phyloP scores from a whole-genome alignment of 2,329 filamentous ascomycete species.

The Paramyrothecium sp. region DNA sequence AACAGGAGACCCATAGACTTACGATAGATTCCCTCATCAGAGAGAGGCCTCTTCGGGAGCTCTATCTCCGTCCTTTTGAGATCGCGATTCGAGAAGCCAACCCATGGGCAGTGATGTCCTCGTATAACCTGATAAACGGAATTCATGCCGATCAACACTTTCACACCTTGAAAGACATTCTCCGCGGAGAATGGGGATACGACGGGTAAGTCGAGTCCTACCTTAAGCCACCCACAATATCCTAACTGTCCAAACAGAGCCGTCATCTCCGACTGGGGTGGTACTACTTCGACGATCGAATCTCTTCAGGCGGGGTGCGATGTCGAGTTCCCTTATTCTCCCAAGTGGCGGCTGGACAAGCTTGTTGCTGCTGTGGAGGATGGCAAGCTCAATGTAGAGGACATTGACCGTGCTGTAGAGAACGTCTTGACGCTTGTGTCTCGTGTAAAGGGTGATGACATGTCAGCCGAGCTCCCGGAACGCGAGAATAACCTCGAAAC shows the following conservation, averaged over 20 bases:
- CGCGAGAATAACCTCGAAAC: conserved; percentile 55
- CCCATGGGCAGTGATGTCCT: conserved; percentile 68
- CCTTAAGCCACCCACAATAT: neutral
- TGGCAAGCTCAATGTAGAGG: conserved; percentile 43
- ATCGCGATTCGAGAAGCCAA: conserved; percentile 68
- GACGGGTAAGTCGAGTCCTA: conserved; percentile 44
- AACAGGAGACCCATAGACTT: conserved; percentile 59
- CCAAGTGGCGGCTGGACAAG: conserved; percentile 56
- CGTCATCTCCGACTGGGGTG: conserved; percentile 60
- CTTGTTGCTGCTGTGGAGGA: conserved; percentile 50
- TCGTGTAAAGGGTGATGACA: conserved; percentile 59
- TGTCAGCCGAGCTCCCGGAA: conserved; percentile 56
- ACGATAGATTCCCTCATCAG: conserved; percentile 63
- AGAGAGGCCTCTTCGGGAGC: conserved; percentile 64
- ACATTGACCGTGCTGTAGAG: conserved; percentile 57
- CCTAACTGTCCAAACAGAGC: conserved; percentile 32
- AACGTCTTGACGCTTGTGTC: conserved; percentile 60
- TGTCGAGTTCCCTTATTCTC: conserved; percentile 56
- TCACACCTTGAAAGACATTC: conserved; percentile 53
- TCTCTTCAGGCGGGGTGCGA: conserved; percentile 56
- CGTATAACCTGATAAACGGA: conserved; percentile 67
- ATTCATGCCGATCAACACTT: conserved; percentile 54
- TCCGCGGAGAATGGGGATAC: conserved; percentile 62
- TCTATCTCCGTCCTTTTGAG: conserved; percentile 75
- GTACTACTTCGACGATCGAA: conserved; percentile 54